phyloP scores from a whole-genome alignment of 75 land plant genomes.

The Picea glauca region DNA sequence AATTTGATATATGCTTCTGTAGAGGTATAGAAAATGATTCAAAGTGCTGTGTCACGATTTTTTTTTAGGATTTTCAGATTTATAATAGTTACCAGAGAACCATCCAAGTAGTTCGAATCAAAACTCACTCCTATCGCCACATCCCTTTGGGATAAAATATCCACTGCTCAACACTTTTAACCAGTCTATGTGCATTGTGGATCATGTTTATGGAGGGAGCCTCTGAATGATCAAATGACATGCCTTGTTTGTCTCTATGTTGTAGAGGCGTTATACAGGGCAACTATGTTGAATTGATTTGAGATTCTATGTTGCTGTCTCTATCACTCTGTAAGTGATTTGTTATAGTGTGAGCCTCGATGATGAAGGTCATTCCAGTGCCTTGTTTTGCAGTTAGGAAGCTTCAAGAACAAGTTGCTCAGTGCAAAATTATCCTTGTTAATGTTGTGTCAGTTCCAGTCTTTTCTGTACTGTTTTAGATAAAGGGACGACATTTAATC shows the following conservation, averaged over 20 bases:
- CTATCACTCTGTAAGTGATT: neutral
- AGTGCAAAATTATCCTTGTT: neutral
- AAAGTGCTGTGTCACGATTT: neutral
- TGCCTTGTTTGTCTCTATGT: too few species aligned
- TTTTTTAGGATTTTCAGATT: neutral
- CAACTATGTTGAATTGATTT: too few species aligned
- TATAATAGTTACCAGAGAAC: constrained; percentile 7
- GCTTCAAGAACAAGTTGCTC: neutral
- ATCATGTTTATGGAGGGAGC: neutral
- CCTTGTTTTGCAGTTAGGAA: neutral
- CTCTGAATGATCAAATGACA: neutral
- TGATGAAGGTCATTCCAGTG: neutral
- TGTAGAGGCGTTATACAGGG: too few species aligned
- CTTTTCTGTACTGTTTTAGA: neutral
- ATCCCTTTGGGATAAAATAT: neutral
- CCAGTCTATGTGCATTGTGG: neutral
- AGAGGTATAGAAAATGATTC: constrained; percentile 36
- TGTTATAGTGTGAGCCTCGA: neutral
- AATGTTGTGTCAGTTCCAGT: neutral
- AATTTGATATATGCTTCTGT: constrained; percentile 41
- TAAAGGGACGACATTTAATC: neutral
- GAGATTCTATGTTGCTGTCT: neutral
- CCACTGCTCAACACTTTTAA: neutral
- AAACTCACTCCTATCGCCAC: neutral
- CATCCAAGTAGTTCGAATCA: neutral